Percentiles rank a stretch among this genome's conserved stretches.
These are phyloP conservation scores for Cornus suecica DNA, from an alignment of 148 eudicot species.

Conservation along the genomic window DNA sequence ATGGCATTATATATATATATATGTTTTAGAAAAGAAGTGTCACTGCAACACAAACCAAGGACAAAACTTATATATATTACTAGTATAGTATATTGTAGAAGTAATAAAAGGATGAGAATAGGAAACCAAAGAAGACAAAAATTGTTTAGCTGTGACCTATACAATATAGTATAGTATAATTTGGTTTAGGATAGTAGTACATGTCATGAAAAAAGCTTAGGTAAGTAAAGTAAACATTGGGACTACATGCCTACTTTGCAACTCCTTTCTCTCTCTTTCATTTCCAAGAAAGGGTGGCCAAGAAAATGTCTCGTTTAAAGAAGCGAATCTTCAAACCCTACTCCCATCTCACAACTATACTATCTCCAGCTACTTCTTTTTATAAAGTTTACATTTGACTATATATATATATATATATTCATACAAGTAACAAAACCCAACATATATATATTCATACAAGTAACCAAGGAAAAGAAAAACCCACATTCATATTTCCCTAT, in stretches of 20 bases:
- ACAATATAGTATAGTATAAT: too few species aligned
- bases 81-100: too few species aligned
- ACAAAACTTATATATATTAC: too few species aligned
- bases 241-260: slow-evolving; percentile 5
- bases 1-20: too few species aligned
- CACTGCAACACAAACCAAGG: neutral
- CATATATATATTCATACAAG: too few species aligned
- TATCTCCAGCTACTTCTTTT: neutral
- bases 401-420: too few species aligned
- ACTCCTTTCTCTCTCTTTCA: slow-evolving; percentile 41
- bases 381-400: too few species aligned
- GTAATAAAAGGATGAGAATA: neutral
- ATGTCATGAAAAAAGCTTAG: neutral
- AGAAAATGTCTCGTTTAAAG: slow-evolving; percentile 29
- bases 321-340: slow-evolving; percentile 16
- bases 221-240: neutral
- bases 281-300: slow-evolving; percentile 58
- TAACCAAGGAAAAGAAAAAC: too few species aligned
- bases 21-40: too few species aligned
- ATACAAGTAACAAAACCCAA: too few species aligned
- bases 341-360: neutral
- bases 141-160: neutral
- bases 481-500: too few species aligned
- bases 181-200: too few species aligned
- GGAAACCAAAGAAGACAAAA: neutral